These are phyloP conservation scores for Eucalyptus pauciflora DNA, from an alignment of 345 rosid genomes.

Conservation along the genomic window DNA sequence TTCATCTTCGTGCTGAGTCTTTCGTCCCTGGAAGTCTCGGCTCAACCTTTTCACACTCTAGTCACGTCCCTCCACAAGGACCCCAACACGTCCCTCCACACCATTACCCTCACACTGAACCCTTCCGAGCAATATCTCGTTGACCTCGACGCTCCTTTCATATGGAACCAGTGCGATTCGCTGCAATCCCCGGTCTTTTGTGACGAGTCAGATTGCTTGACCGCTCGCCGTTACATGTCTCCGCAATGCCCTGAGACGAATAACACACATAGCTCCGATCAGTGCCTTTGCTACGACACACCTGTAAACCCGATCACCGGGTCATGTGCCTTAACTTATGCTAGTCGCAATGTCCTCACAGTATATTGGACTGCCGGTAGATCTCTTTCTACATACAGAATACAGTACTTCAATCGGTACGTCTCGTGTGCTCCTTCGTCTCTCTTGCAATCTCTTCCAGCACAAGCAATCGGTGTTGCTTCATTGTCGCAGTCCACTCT, in stretches of 20 bases:
- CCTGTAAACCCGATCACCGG: not conserved
- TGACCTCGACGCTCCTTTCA: not conserved
- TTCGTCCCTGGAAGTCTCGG: not conserved
- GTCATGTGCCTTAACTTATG: not conserved
- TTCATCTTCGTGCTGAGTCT: not conserved
- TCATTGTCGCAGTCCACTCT: not conserved
- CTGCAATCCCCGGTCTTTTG: not conserved
- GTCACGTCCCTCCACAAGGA: not conserved
- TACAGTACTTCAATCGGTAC: not conserved
- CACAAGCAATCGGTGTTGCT: not conserved
- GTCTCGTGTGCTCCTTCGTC: not conserved
- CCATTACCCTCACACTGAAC: not conserved
- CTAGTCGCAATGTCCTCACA: not conserved
- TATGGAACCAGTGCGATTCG: not conserved
- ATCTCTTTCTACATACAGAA: not conserved
- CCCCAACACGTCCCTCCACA: not conserved
- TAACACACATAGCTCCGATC: not conserved
- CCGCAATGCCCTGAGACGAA: not conserved
- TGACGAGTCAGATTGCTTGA: not conserved
- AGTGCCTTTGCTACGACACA: not conserved
- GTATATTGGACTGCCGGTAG: not conserved
- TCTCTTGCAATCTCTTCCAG: not conserved
- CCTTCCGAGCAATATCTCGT: not conserved
- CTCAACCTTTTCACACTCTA: not conserved
- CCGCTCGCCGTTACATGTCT: not conserved